phyloP scores from a whole-genome alignment of 805 yeast species.

The Wickerhamiella slavikovae region DNA sequence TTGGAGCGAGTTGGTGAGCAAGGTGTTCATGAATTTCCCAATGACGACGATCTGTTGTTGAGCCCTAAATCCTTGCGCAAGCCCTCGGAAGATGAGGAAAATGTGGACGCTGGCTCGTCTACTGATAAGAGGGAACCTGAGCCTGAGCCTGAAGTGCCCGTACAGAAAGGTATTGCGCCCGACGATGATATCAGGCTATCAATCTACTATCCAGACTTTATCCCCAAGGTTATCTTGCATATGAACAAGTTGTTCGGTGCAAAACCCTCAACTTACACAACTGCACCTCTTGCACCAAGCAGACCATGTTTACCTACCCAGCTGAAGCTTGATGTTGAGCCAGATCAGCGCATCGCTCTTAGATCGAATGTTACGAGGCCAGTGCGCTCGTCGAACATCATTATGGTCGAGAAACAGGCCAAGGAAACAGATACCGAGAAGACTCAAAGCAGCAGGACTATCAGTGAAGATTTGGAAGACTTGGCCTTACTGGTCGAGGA shows the following conservation, averaged over 20 bases:
- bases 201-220: slow-evolving; percentile 41
- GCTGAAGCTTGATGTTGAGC: slow-evolving; percentile 36
- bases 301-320: slow-evolving; percentile 30
- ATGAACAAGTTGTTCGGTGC: slow-evolving; percentile 51
- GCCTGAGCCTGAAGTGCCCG: slow-evolving; percentile 10
- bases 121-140: slow-evolving; percentile 6
- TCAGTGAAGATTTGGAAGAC: neutral
- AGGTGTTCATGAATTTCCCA: neutral
- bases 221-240: slow-evolving; percentile 31
- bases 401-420: neutral
- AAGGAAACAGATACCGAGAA: too few relatives aligned
- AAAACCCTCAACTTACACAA: slow-evolving; percentile 31
- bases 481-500: slow-evolving; percentile 12
- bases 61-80: neutral
- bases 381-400: neutral
- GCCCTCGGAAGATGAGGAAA: slow-evolving; percentile 2
- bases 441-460: neutral
- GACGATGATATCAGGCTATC: slow-evolving; percentile 10
- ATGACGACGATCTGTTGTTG: too few relatives aligned
- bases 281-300: slow-evolving; percentile 26
- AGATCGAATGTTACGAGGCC: slow-evolving; percentile 13
- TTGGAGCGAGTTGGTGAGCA: slow-evolving; percentile 3
- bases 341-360: slow-evolving; percentile 38
- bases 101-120: slow-evolving; percentile 6
- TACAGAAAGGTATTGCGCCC: neutral